phyloP scores from a whole-genome alignment of 129 eudicot species.

The Flaveria ramosissima region DNA sequence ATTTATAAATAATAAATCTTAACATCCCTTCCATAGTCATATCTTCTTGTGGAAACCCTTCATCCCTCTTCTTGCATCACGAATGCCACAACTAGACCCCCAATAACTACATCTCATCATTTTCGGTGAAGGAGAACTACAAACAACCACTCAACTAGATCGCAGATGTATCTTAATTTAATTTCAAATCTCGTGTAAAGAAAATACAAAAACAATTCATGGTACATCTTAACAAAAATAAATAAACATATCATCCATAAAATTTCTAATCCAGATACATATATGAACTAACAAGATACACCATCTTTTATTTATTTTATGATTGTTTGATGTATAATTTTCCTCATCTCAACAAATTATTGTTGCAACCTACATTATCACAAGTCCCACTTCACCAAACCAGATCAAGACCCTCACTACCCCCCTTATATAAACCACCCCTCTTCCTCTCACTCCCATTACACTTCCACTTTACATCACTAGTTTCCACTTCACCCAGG shows the following conservation, averaged over 20 bases:
- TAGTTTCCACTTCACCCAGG: neutral
- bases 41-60: no score
- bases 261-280: neutral
- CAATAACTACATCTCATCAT: no score
- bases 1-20: no score
- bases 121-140: no score
- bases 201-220: neutral
- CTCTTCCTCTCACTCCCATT: conserved; percentile 22
- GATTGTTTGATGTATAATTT: neutral
- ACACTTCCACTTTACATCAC: conserved; percentile 17
- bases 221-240: neutral
- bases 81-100: no score
- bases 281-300: neutral
- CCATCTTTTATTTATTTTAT: neutral
- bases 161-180: no score
- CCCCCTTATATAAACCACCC: neutral
- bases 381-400: conserved; percentile 32
- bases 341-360: neutral
- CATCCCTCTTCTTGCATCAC: no score
- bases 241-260: neutral
- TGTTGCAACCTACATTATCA: conserved; percentile 28
- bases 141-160: no score
- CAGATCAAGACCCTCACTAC: conserved; percentile 20
- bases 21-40: no score
- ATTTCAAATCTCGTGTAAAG: no score